Evolutionary conservation across 164 flowering plant species (phyloP), one percentile per base, ranked within the genome.

Genomic region (Akebia trifoliata): DNA sequence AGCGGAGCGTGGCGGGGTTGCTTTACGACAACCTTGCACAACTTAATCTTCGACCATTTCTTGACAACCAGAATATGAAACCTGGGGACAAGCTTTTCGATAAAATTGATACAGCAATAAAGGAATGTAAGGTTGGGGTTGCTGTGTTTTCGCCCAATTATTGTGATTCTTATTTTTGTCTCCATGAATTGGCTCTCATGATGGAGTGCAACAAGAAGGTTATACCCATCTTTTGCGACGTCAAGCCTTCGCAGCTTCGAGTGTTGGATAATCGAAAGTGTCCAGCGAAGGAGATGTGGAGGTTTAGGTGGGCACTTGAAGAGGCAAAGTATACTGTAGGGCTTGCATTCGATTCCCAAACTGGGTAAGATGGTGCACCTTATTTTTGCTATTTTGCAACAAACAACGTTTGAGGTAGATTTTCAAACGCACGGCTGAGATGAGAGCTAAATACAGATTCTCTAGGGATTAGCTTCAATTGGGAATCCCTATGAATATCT

Each of bases 311-410:
- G 59, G 93, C 93, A 28, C 76, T 86, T 24, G 73, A 81, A 22
- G 83, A 80, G 59, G 89, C 85, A 2, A 78, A 66, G 38, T 53
- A 62, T 53, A 83, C 81, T 8, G 93, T 81, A 2, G 93, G 89
- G 22, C 50, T 86, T 2, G 66, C 85, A 1, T 86, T 86, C 60
- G 77, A 86, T 44, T 59, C 89, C 0, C 18, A 11, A 0, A 69
- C 17, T 3, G 87, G 87, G 93, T 83, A 66, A 29, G 75, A n/a
- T n/a, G n/a, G n/a, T n/a, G n/a, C n/a, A n/a, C n/a, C n/a, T n/a
- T n/a, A n/a, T n/a, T n/a, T n/a, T n/a, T n/a, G n/a, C n/a, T n/a
- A n/a, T n/a, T n/a, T n/a, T n/a, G n/a, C n/a, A n/a, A n/a, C n/a
- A n/a, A n/a, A n/a, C n/a, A n/a, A n/a, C n/a, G n/a, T n/a, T n/a